Base-by-base conservation (phyloP, 1,284 basidiomycete genomes). In the Rhodotorula sp. region DNA sequence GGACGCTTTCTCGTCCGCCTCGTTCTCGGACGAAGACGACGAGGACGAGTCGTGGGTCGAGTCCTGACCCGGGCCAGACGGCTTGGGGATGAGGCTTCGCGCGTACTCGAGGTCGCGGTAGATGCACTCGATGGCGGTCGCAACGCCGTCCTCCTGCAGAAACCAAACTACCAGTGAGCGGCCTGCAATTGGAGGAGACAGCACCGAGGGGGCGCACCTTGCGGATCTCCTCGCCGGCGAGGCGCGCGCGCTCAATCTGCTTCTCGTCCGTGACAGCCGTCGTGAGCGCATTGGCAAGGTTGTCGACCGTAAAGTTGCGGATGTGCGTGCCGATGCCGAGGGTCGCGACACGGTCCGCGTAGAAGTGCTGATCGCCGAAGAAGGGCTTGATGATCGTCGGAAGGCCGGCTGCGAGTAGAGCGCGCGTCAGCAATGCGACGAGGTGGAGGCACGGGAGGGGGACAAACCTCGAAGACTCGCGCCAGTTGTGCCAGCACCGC, bases 301-400 rank as follows among this genome's bases (percentile, higher is more conserved):
- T 84, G 19, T 92, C 88, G 7, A 89, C 88, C 21, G 91, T 93
- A 64, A 98, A 84, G 81, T 93, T 93, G 74, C 91, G 87, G 8
- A 80, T 53, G 21, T 75, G 75, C 13, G 88, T 86, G 45, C 96
- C 96, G 60, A 97, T 89, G 52, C 94, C 93, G 49, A 99, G 86
- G 7, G 91, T 91, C 81, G 97, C 93, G 27, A 96, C 91, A 42
- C 94, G 89, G 82, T 93, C 92, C 7, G 91, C 92, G 92, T 94
- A 98, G 83, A 98, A 97, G 81, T 90, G 93, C 79, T 99, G 89
- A 77, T 89, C 96, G 12, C 96, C 96, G 78, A 98, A 98, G 86
- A 97, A 99, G 0, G 96, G 96, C 76, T 90, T 91, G 80, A 99
- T 93, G 78, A 99, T 91, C 1, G 94, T 98, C 1, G 96, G 95